A percentile compares a stretch with the other conserved stretches of the same genome.
phyloP scores from a whole-genome alignment of 768 basidiomycete species.

The Pisolithus orientalis region DNA sequence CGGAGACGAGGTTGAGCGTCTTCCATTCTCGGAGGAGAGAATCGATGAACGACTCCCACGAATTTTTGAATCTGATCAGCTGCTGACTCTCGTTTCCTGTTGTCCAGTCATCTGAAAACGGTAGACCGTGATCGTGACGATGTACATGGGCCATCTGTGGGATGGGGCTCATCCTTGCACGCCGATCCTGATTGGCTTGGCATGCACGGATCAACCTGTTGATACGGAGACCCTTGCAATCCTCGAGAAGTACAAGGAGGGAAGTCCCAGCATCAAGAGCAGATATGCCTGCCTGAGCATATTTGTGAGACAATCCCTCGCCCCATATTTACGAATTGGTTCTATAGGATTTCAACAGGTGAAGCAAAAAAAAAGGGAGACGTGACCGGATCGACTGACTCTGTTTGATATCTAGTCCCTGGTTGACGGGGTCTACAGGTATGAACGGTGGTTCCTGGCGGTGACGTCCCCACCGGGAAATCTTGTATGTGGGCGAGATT shows the following conservation, averaged over 20 bases:
- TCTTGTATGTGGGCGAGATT: conserved; percentile 53
- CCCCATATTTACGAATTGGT: conserved; percentile 9
- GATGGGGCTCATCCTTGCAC: conserved; percentile 19
- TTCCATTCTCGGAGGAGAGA: conserved; percentile 72
- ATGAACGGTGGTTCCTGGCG: conserved; percentile 54
- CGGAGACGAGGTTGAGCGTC: conserved; percentile 69
- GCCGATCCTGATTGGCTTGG: conserved; percentile 12
- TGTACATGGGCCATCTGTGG: conserved; percentile 20
- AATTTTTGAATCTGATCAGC: conserved; percentile 52
- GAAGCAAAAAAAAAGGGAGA: conserved; percentile 16
- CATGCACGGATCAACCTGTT: conserved; percentile 41
- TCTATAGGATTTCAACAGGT: conserved; percentile 3
- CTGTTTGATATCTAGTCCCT: conserved; percentile 20
- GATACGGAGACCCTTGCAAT: conserved; percentile 68
- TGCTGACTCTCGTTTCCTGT: conserved; percentile 50
- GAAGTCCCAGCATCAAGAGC: conserved; percentile 56
- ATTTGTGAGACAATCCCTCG: conserved; percentile 25
- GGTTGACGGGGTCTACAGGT: conserved; percentile 48
- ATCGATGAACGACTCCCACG: conserved; percentile 71
- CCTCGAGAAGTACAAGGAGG: conserved; percentile 72
- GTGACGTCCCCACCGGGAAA: conserved; percentile 49
- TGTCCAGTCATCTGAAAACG: conserved; percentile 51
- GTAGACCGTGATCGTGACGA: conserved; percentile 23
- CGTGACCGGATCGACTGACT: conserved; percentile 8
- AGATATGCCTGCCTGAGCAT: conserved; percentile 40